These are phyloP conservation scores for Ceratobasidium sp. DNA, from an alignment of 1,284 basidiomycete genomes.

Conservation along the genomic window DNA sequence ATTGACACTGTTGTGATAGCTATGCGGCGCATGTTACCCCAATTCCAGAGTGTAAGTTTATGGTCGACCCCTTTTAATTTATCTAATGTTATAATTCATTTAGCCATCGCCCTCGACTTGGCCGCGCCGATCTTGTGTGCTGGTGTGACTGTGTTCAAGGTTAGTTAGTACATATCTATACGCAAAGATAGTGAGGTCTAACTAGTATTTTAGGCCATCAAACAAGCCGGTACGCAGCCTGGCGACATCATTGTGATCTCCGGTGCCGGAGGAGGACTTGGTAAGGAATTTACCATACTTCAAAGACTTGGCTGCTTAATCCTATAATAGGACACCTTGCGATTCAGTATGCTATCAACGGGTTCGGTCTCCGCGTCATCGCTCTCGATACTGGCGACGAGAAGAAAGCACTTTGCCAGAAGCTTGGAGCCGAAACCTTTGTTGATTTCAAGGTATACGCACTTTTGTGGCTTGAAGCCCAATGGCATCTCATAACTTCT, in stretches of 20 bases:
- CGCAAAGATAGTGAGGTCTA: constrained; percentile 60
- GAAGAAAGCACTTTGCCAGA: constrained; percentile 71
- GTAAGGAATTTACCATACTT: not conserved
- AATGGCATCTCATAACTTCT: constrained; percentile 22
- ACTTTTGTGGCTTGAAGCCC: not conserved
- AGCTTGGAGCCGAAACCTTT: constrained; percentile 79
- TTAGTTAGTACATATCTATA: not conserved
- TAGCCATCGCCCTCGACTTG: constrained; percentile 10
- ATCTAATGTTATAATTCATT: constrained; percentile 48
- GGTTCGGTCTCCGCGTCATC: constrained; percentile 79
- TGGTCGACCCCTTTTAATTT: no score
- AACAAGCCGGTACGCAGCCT: constrained; percentile 70
- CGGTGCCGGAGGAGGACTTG: constrained; percentile 73
- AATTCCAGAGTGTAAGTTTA: constrained; percentile 24
- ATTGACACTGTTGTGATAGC: constrained; percentile 47
- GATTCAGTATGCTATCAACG: constrained; percentile 72
- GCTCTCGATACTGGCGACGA: constrained; percentile 81
- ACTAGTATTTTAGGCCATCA: constrained; percentile 67
- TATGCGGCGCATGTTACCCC: constrained; percentile 31
- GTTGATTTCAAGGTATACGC: constrained; percentile 71
- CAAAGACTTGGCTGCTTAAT: not conserved
- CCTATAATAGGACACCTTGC: constrained; percentile 56
- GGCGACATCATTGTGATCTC: constrained; percentile 85
- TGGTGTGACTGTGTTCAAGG: constrained; percentile 68
- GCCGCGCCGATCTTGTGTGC: constrained; percentile 37